phyloP scores from a whole-genome alignment of 306 rosid genomes.

The Cucumis sativus region DNA sequence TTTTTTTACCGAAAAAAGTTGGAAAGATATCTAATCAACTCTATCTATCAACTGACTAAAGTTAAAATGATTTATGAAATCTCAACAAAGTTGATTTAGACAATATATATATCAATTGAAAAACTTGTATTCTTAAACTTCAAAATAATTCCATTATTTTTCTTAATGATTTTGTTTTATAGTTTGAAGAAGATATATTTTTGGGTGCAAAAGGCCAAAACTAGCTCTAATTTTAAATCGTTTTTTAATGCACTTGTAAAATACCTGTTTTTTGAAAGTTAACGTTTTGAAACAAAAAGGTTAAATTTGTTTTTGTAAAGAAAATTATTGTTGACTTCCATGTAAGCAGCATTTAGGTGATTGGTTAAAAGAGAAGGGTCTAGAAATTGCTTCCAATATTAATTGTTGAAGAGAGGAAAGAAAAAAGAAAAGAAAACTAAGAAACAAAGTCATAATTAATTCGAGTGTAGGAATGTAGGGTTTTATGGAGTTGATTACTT shows the following conservation, averaged over 20 bases:
- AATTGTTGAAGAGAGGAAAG: background rate
- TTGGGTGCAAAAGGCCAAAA: too few species aligned
- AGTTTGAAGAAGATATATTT: too few species aligned
- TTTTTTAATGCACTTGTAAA: too few species aligned
- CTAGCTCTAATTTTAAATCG: too few species aligned
- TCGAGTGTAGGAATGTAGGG: background rate
- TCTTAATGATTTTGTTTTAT: too few species aligned
- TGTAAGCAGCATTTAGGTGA: slow-evolving; percentile 2
- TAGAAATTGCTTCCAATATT: background rate
- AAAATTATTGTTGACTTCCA: background rate
- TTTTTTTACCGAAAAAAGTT: background rate
- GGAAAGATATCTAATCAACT: background rate
- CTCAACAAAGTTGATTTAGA: background rate
- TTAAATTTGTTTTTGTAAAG: background rate
- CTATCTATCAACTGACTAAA: background rate
- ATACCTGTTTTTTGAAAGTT: background rate
- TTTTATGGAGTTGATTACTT: background rate
- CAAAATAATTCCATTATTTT: background rate
- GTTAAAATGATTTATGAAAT: background rate
- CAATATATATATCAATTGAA: background rate
- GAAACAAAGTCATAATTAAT: slow-evolving; percentile 1
- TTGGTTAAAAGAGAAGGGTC: background rate
- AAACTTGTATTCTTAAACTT: too few species aligned
- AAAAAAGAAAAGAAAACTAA: background rate
- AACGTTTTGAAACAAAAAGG: background rate